Conservation (phyloP, 148 eudicot genomes). For the Chenopodium suecicum region DNA sequence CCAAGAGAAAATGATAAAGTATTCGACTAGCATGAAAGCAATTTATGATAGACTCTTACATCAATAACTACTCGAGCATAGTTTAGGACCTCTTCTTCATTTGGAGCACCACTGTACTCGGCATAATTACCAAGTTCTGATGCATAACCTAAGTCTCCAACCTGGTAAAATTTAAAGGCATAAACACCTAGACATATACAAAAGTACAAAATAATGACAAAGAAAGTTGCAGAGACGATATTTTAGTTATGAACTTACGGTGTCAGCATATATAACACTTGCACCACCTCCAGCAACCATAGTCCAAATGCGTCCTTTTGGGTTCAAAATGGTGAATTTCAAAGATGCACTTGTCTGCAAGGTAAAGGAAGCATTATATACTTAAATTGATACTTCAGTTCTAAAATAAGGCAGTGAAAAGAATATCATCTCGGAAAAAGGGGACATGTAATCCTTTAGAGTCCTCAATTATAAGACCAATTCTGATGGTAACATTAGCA, state of each 20-base stretch:
- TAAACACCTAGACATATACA: not conserved
- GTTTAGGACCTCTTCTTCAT: constrained; percentile 81
- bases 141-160: constrained; percentile 89
- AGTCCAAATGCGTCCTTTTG: constrained; percentile 90
- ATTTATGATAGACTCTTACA: constrained; percentile 40
- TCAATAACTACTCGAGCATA: constrained; percentile 90
- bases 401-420: not conserved
- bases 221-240: not conserved
- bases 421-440: not conserved
- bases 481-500: not conserved
- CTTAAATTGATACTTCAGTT: not conserved
- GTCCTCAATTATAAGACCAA: not conserved
- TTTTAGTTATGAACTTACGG: constrained; percentile 40
- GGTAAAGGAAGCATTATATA: constrained; percentile 5
- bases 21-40: not conserved
- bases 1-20: not conserved
- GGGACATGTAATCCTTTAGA: not conserved
- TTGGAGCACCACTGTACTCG: constrained; percentile 93
- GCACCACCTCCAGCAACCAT: constrained; percentile 98
- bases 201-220: not conserved
- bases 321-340: constrained; percentile 80
- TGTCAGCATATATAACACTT: constrained; percentile 92
- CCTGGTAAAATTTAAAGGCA: constrained; percentile 33
- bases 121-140: constrained; percentile 88
- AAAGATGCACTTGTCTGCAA: constrained; percentile 88